phyloP scores from a whole-genome alignment of 140 eudicot genomes.

The Flaveria floridana region DNA sequence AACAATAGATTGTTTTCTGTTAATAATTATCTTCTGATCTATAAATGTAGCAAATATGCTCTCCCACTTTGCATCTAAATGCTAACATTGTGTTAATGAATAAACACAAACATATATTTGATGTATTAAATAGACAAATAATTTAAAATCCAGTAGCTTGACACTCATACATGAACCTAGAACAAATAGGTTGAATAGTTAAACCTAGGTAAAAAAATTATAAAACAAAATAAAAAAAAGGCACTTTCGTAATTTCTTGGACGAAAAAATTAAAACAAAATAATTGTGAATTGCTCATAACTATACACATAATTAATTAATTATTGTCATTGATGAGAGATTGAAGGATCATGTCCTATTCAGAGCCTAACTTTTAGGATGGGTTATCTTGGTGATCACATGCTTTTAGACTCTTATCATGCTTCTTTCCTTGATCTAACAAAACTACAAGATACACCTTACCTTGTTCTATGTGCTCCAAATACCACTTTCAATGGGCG shows the following conservation, averaged over 20 bases:
- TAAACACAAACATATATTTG: too few species aligned
- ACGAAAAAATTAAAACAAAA: not conserved
- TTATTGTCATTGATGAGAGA: not conserved
- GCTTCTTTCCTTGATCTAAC: conserved; percentile 8
- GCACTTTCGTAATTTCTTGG: not conserved
- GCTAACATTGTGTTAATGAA: too few species aligned
- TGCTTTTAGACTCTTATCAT: conserved; percentile 7
- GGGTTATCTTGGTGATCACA: not conserved
- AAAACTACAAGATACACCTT: not conserved
- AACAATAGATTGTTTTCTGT: too few species aligned
- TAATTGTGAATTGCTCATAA: not conserved
- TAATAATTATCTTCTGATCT: too few species aligned
- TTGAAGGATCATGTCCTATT: conserved; percentile 16
- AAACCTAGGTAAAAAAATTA: not conserved
- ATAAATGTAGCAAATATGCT: too few species aligned
- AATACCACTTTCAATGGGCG: not conserved
- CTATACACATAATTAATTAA: not conserved
- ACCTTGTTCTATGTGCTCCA: not conserved
- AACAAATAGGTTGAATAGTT: not conserved
- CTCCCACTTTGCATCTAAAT: too few species aligned
- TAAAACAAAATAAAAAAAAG: too few species aligned
- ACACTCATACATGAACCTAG: too few species aligned
- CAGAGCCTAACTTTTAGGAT: conserved; percentile 24
- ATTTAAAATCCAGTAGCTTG: too few species aligned
- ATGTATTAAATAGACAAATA: too few species aligned